Conservation (phyloP, 305 asterid genomes). For the Stenogyne calaminthoides region DNA sequence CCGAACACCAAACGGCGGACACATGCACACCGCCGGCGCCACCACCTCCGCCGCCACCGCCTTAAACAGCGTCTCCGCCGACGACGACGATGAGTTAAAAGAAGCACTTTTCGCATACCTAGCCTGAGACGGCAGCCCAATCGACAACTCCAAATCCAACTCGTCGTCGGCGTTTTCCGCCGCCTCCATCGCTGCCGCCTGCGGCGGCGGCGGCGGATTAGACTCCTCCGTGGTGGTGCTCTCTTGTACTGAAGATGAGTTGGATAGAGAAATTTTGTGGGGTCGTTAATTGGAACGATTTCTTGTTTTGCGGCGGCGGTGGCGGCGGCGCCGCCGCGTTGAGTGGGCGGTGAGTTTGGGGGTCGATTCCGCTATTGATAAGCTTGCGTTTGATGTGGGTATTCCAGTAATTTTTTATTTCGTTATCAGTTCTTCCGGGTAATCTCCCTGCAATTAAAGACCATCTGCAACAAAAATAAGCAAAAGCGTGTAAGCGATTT, state of each 20-base stretch:
- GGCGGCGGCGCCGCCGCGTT: constrained; percentile 34
- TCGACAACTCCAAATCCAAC: constrained; percentile 64
- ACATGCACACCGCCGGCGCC: constrained; percentile 43
- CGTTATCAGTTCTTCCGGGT: constrained; percentile 83
- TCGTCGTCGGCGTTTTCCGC: constrained; percentile 25
- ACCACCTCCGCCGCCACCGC: constrained; percentile 18
- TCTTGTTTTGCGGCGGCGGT: too few species aligned
- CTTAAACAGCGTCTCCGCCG: constrained; percentile 16
- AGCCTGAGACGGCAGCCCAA: constrained; percentile 60
- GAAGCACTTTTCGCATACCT: constrained; percentile 35
- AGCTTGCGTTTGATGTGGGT: constrained; percentile 66
- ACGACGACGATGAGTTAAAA: constrained; percentile 32
- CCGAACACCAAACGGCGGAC: constrained; percentile 56
- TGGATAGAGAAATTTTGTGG: constrained; percentile 25
- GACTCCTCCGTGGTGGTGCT: constrained; percentile 64
- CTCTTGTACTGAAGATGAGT: constrained; percentile 43
- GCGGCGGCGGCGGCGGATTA: constrained; percentile 22
- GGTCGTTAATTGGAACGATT: constrained; percentile 18
- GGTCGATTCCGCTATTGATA: constrained; percentile 72
- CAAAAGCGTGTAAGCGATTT: neutral
- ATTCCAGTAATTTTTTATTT: constrained; percentile 83
- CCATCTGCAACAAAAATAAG: constrained; percentile 39
- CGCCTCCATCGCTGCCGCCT: neutral
- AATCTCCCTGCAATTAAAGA: constrained; percentile 51
- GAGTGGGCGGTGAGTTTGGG: constrained; percentile 67